These are phyloP conservation scores for Aphanomyces invadans DNA, from an alignment of 352 stramenopile species.

Conservation along the genomic window DNA sequence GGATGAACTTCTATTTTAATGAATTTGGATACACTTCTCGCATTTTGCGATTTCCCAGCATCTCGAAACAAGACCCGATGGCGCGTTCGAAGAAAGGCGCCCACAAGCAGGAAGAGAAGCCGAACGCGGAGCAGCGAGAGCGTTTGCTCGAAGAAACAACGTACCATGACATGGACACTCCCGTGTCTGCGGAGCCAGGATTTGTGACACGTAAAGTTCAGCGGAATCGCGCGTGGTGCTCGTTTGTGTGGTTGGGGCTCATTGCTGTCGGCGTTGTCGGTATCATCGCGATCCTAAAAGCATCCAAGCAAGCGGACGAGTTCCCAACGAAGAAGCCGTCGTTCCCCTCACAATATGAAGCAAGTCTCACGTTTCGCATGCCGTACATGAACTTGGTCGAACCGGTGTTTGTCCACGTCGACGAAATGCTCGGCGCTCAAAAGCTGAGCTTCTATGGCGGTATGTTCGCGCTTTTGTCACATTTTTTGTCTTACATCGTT, in stretches of 20 bases:
- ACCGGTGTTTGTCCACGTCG: conserved; percentile 77
- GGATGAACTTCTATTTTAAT: too few relatives aligned
- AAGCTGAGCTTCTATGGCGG: conserved; percentile 84
- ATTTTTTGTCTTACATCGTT: conserved; percentile 16
- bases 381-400: conserved; percentile 85
- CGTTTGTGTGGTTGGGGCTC: conserved; percentile 66
- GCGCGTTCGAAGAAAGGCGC: conserved; percentile 8
- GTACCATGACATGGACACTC: conserved; percentile 20
- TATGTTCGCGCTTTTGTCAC: conserved; percentile 16
- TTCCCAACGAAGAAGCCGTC: conserved; percentile 58
- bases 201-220: conserved; percentile 4
- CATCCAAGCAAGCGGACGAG: conserved; percentile 68
- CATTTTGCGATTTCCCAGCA: conserved; percentile 11
- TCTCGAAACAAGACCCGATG: background rate
- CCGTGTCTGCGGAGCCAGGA: background rate
- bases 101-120: background rate
- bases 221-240: conserved; percentile 56
- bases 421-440: conserved; percentile 61
- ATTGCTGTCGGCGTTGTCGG: conserved; percentile 77
- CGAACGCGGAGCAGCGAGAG: conserved; percentile 13
- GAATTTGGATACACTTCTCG: conserved; percentile 5
- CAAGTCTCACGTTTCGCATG: conserved; percentile 81
- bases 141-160: conserved; percentile 14
- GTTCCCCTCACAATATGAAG: conserved; percentile 82
- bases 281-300: conserved; percentile 70